phyloP scores from a whole-genome alignment of 1,139 yeast species.

The Meyerozyma smithsonii region DNA sequence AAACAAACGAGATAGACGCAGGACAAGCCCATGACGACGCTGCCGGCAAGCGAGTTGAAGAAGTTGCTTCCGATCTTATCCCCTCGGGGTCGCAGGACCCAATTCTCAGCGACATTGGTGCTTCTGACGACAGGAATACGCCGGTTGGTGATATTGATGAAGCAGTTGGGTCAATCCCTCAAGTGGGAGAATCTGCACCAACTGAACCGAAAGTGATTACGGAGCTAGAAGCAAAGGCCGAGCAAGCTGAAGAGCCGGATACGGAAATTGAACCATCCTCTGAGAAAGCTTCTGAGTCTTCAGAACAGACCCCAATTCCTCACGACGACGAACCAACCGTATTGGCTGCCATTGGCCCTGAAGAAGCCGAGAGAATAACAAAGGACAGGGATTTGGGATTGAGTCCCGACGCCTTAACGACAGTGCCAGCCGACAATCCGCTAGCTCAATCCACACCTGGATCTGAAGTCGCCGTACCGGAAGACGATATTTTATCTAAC shows the following conservation, averaged over 20 bases:
- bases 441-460: background rate
- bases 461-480: no score
- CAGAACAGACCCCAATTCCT: no score
- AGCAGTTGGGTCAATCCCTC: background rate
- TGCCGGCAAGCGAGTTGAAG: no score
- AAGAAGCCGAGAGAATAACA: background rate
- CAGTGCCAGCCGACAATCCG: background rate
- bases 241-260: background rate
- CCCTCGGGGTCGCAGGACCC: background rate
- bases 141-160: background rate
- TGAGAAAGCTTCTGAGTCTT: no score
- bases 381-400: background rate
- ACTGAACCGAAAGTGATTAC: no score
- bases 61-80: background rate
- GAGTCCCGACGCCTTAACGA: background rate
- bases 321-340: background rate
- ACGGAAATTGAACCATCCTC: no score
- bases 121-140: background rate
- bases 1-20: no score
- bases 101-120: no score
- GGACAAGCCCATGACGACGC: no score
- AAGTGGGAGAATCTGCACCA: no score
- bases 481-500: no score
- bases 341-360: constrained; percentile 1
- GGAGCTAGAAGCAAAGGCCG: no score